Base-by-base conservation (phyloP, 2,329 filamentous ascomycete genomes). In the Passalora sequoiae region DNA sequence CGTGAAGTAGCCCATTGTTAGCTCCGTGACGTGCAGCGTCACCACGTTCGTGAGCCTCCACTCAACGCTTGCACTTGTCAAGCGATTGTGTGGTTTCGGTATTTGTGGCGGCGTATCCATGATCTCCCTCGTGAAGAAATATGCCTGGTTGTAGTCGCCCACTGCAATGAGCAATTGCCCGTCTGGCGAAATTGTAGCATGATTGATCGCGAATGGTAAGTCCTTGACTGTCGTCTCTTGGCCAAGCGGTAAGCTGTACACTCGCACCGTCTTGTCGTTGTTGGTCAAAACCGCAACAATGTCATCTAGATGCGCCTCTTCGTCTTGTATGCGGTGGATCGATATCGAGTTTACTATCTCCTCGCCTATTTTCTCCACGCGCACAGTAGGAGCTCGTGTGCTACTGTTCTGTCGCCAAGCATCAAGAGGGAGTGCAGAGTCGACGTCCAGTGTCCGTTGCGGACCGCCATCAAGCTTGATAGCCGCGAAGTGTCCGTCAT, bases 101-200 rank as follows among this genome's bases (percentile, higher is more conserved):
- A 65, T 65, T 44, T 64, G 61, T 19, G 62, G 62, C 22, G 60
- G 59, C 12, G 44, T 46, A 9, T 60, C 56, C 35, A 49, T 31
- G 19, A 65, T 53, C 13, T 58, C 51, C 50, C 83, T 73, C 51
- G 78, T 71, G 63, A 94, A 92, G 52, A 97, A 81, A 65, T 92
- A 96, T 15, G 91, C 79, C 51, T 81, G 86, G 1, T 88, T 84
- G 57, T 89, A 84, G 61, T 98, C 92, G 29, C 91, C 86, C 31
- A 97, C 86, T 2, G 89, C 86, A 4, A 89, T 76, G 15, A 97
- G 73, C 8, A 91, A 68, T 15, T 75, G 77, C 1, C 89, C 91
- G 61, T 96, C 85, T 0, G 91, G 92, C 5, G 91, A 96, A 40
- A 98, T 83, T n/a, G 89, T 80, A 24, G 89, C 87, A 60, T 94